A percentile compares a stretch with the other conserved stretches of the same genome.
These are phyloP conservation scores for Bipolaris bicolor DNA, from an alignment of 2,329 filamentous ascomycete species.

Conservation along the genomic window DNA sequence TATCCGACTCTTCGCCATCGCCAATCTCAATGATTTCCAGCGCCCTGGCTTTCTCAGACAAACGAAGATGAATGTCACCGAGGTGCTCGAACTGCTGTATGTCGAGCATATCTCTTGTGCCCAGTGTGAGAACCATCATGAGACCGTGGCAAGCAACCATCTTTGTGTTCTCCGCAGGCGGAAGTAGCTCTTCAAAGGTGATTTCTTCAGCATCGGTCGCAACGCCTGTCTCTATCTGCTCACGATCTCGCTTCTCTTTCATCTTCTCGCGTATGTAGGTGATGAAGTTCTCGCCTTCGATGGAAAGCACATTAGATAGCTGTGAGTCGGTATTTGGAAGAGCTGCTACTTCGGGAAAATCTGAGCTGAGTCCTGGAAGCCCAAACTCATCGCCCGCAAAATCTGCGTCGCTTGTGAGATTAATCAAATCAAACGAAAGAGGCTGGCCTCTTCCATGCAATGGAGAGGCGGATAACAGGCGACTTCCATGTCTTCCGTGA, in stretches of 20 bases:
- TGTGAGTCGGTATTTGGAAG: conserved; percentile 43
- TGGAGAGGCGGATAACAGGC: conserved; percentile 66
- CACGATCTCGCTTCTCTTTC: conserved; percentile 35
- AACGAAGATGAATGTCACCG: conserved; percentile 45
- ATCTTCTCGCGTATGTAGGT: conserved; percentile 62
- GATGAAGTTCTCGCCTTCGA: conserved; percentile 68
- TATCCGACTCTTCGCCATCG: conserved; percentile 10
- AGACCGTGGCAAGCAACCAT: conserved; percentile 66
- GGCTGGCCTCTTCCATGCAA: conserved; percentile 59
- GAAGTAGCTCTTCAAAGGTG: conserved; percentile 72
- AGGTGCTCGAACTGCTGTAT: conserved; percentile 65
- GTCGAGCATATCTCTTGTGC: conserved; percentile 66
- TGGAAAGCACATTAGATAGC: conserved; percentile 60
- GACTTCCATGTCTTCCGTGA: conserved; percentile 51
- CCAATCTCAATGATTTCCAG: conserved; percentile 22
- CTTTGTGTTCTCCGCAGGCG: conserved; percentile 59
- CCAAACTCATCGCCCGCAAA: conserved; percentile 31
- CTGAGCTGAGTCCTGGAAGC: conserved; percentile 27
- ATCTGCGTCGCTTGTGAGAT: conserved; percentile 41
- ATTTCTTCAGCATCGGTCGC: conserved; percentile 52
- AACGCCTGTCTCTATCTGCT: conserved; percentile 26
- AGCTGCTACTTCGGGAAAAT: conserved; percentile 15
- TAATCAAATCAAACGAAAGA: conserved; percentile 36
- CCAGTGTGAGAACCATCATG: conserved; percentile 48
- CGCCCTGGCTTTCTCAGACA: conserved; percentile 31